These are phyloP conservation scores for Cyberlindnera maritima DNA, from an alignment of 805 yeast species.

Conservation along the genomic window DNA sequence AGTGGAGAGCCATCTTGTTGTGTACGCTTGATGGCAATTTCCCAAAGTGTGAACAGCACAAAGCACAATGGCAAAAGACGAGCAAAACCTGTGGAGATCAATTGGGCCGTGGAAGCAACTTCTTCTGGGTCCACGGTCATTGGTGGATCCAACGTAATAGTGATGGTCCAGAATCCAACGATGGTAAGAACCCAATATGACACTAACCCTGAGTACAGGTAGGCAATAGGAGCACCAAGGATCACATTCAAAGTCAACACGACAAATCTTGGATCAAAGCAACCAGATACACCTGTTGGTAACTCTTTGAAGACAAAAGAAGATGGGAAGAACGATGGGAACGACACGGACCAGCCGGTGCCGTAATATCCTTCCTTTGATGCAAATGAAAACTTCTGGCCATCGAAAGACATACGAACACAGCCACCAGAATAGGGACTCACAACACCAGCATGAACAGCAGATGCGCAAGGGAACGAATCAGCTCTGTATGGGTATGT, in stretches of 20 bases:
- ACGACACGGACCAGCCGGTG: slow-evolving; percentile 48
- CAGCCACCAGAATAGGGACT: slow-evolving; percentile 80
- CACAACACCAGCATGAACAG: slow-evolving; percentile 78
- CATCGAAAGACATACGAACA: slow-evolving; percentile 56
- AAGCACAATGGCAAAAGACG: slow-evolving; percentile 75
- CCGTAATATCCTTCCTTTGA: slow-evolving; percentile 49
- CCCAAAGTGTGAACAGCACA: slow-evolving; percentile 70
- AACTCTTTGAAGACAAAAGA: slow-evolving; percentile 60
- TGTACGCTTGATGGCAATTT: slow-evolving; percentile 48
- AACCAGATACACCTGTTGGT: slow-evolving; percentile 42
- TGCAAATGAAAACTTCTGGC: slow-evolving; percentile 48
- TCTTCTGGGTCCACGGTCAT: slow-evolving; percentile 49
- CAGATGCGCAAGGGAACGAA: slow-evolving; percentile 87
- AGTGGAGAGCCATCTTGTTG: slow-evolving; percentile 39
- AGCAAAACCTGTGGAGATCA: slow-evolving; percentile 69
- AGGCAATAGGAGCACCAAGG: slow-evolving; percentile 61
- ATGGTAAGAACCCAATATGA: slow-evolving; percentile 61
- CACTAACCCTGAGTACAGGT: slow-evolving; percentile 40
- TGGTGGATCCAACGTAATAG: slow-evolving; percentile 80
- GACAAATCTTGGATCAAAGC: slow-evolving; percentile 65
- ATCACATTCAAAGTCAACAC: slow-evolving; percentile 57
- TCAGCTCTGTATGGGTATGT: slow-evolving; percentile 79
- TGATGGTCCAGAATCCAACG: slow-evolving; percentile 82
- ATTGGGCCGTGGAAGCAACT: slow-evolving; percentile 51
- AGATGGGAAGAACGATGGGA: slow-evolving; percentile 71